Base-by-base conservation (phyloP, 176 grass and related monocot species). In the Poa pratensis region DNA sequence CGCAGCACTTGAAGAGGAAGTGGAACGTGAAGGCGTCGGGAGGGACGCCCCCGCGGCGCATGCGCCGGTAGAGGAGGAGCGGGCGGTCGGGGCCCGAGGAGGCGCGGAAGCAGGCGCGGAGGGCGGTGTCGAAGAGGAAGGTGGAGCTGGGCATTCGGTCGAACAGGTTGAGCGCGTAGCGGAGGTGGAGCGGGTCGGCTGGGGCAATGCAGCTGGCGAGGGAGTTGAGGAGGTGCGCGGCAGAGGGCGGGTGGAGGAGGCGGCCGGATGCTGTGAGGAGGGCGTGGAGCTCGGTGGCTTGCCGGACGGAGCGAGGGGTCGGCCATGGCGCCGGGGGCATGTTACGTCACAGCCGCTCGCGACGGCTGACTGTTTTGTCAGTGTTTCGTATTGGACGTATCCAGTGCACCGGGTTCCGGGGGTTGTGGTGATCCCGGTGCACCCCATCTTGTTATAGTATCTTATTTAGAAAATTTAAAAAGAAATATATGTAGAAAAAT, bases 1-100 rank as follows among this genome's bases (percentile, higher is more conserved):
- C 14, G 42, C 85, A 92, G 13, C 87, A 90, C 67, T 83, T 88
- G 85, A 94, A 92, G 35, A 94, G 73, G 85, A 88, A 94, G 60
- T 83, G 93, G 85, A 94, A 94, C 11, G 92, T 88, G 70, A 86
- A 94, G 79, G 73, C 59, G 54, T 89, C 79, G 5, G 90, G 70
- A 53, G 22, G 37, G 20, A 89, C 62, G 20, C 30, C 66, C 26
- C 0, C 57, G 8, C 75, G 69, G 57, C 65, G 90, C 92, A 92
- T 92, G 4, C 54, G 35, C 52, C 59, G 85, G 85, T 85, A 85
- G 20, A 91, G 22, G 49, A 39, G 9, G 17, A 90, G 0, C 1
- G 82, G 83, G 5, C 50, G 62, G 6, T 15, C 35, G 0, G 77
- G 28, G 13, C 24, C 35, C 0, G 53, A 34, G 32, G 61, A 76